These are phyloP conservation scores for Colletotrichum sp. DNA, from an alignment of 2,329 filamentous ascomycete genomes.

Conservation along the genomic window DNA sequence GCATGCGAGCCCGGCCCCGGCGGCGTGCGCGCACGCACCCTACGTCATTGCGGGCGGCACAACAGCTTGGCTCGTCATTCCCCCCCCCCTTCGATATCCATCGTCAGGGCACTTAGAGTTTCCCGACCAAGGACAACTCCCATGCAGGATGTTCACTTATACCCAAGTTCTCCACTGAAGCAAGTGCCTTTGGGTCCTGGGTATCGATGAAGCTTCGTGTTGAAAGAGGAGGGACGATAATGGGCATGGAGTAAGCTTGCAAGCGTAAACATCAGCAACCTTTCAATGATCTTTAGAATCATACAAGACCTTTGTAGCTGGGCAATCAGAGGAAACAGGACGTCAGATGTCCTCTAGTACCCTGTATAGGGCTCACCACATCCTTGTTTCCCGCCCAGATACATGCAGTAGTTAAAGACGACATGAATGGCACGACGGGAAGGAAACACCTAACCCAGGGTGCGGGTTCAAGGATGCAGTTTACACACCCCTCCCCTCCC, in stretches of 20 bases:
- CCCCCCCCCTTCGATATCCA: not conserved
- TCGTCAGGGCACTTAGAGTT: not conserved
- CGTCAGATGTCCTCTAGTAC: not conserved
- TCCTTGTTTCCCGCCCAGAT: not conserved
- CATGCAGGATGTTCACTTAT: not conserved
- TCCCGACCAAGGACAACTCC: not conserved
- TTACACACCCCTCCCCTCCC: not conserved
- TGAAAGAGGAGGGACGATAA: not conserved
- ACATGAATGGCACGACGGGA: not conserved
- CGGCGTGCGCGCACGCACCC: not conserved
- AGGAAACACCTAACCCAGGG: not conserved
- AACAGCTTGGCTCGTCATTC: not conserved
- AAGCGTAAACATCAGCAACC: not conserved
- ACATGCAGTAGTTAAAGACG: not conserved
- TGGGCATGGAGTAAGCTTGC: not conserved
- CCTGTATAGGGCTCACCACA: not conserved
- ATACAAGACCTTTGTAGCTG: not conserved
- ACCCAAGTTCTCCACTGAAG: not conserved
- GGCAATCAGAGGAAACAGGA: not conserved
- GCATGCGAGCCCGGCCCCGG: not conserved
- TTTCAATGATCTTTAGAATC: not conserved
- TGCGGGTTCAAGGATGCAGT: not conserved
- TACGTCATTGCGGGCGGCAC: constrained; percentile 10
- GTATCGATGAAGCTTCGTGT: not conserved
- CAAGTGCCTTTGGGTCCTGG: not conserved